phyloP scores from a whole-genome alignment of 768 basidiomycete species.

The Roridomyces roridus region DNA sequence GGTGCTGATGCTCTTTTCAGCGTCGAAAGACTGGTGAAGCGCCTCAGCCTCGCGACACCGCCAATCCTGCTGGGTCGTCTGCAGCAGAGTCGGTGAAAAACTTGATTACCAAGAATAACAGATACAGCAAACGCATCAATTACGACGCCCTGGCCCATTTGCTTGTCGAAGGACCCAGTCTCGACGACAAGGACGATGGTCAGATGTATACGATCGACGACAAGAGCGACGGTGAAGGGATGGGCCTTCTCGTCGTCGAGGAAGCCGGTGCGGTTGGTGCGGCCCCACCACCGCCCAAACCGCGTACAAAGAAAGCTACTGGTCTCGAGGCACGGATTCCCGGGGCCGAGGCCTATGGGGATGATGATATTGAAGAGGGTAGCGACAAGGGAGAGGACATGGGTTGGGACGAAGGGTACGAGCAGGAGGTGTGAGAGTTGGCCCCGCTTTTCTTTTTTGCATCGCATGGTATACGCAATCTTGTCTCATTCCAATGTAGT shows the following conservation, averaged over 20 bases:
- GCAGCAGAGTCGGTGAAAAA: constrained; percentile 80
- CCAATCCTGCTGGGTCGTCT: constrained; percentile 70
- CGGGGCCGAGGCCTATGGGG: constrained; percentile 7
- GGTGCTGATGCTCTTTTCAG: constrained; percentile 39
- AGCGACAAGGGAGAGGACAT: constrained; percentile 27
- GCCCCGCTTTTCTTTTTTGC: not conserved
- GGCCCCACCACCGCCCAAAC: constrained; percentile 28
- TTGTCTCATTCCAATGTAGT: constrained; percentile 12
- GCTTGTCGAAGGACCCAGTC: constrained; percentile 57
- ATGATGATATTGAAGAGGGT: constrained; percentile 1
- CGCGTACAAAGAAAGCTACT: constrained; percentile 28
- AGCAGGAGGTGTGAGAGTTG: constrained; percentile 65
- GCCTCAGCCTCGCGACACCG: constrained; percentile 74
- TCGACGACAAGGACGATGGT: constrained; percentile 53
- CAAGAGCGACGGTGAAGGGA: constrained; percentile 43
- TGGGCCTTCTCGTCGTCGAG: constrained; percentile 46
- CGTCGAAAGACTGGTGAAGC: constrained; percentile 65
- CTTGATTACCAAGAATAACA: constrained; percentile 83
- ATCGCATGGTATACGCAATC: constrained; percentile 7
- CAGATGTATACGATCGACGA: constrained; percentile 49
- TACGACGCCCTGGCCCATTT: constrained; percentile 88
- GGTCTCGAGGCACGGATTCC: constrained; percentile 19
- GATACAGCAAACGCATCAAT: constrained; percentile 93
- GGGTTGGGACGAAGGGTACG: constrained; percentile 63
- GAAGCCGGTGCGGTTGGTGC: constrained; percentile 48